These are phyloP conservation scores for Blastocystis sp. DNA, from an alignment of 352 stramenopile species.

Conservation along the genomic window DNA sequence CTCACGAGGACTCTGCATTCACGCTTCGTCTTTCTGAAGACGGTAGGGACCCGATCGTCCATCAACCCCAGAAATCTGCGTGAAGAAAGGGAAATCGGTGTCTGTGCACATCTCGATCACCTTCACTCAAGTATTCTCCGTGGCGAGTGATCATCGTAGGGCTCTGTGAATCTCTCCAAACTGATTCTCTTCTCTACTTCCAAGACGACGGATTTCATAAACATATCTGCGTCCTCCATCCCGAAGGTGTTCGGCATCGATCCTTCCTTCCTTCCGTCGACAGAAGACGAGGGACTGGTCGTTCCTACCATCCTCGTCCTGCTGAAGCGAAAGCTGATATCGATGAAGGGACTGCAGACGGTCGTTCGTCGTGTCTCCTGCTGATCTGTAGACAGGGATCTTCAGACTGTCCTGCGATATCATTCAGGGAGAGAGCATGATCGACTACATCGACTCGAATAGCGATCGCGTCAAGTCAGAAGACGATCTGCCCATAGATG, in stretches of 20 bases:
- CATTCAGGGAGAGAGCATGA: not conserved
- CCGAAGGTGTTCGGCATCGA: conserved; percentile 48
- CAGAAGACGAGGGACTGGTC: not conserved
- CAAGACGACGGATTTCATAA: not conserved
- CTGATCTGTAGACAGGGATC: conserved; percentile 3
- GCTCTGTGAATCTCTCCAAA: conserved; percentile 41
- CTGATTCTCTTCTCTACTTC: conserved; percentile 3
- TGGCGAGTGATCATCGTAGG: not conserved
- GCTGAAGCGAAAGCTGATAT: conserved; percentile 5
- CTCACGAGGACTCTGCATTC: not conserved
- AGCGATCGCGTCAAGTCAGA: not conserved
- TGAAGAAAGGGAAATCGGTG: not conserved
- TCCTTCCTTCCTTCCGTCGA: not conserved
- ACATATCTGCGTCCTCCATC: conserved; percentile 1
- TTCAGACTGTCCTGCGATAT: not conserved
- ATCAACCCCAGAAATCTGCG: not conserved
- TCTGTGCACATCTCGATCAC: not conserved
- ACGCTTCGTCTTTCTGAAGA: not conserved
- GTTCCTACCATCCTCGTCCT: not conserved
- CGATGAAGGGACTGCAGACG: not conserved
- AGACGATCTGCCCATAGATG: not conserved
- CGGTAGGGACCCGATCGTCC: not conserved
- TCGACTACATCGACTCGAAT: not conserved
- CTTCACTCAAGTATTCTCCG: not conserved
- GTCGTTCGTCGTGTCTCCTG: not conserved